Evolutionary conservation across 2,329 filamentous ascomycete species (phyloP), one percentile per base, ranked within the genome.

Genomic region (Colletotrichum tropicicola): DNA sequence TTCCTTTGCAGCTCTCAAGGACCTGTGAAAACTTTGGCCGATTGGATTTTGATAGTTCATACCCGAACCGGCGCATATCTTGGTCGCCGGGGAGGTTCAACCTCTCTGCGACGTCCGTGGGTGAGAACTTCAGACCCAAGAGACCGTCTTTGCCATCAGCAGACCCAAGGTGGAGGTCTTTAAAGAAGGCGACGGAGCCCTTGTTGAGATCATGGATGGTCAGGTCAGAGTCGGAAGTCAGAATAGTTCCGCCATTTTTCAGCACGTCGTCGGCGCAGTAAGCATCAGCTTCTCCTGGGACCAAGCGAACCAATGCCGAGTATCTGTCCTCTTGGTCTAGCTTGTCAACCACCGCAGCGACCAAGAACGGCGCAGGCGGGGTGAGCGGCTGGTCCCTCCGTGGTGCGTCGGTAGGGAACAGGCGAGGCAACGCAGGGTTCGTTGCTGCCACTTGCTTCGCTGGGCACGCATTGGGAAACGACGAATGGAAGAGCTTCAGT

Each of bases 151-250:
- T 37, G 55, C 68, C 65, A 30, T 74, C 63, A 25, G 73, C 32
- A 25, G 48, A 25, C 5, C 47, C 15, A 21, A 69, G 35, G 32
- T 87, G 82, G 1, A 95, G 75, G 49, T 93, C 90, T 59, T 85
- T 82, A 28, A 97, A 85, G 60, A 95, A 90, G 0, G 89, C 80
- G 0, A 97, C 88, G 1, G 83, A 81, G 0, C 91, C 91, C 1
- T 83, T 68, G 0, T 89, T 90, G 8, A 95, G 82, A 62, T 93
- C 85, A 73, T 94, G 90, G 0, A 95, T 83, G 0, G 97, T 80
- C 8, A 98, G 83, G 73, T 98, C 95, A 0, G 94, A 97, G 72
- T 98, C 95, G n/a, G 89, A 90, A 0, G 93, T 97, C 6, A 98
- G 77, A 13, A 93, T 84, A 2, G 82, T 80, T 0, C 87, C 87